Base-by-base conservation (phyloP, 2,329 filamentous ascomycete genomes). In the Ceratocystis lukuohia region DNA sequence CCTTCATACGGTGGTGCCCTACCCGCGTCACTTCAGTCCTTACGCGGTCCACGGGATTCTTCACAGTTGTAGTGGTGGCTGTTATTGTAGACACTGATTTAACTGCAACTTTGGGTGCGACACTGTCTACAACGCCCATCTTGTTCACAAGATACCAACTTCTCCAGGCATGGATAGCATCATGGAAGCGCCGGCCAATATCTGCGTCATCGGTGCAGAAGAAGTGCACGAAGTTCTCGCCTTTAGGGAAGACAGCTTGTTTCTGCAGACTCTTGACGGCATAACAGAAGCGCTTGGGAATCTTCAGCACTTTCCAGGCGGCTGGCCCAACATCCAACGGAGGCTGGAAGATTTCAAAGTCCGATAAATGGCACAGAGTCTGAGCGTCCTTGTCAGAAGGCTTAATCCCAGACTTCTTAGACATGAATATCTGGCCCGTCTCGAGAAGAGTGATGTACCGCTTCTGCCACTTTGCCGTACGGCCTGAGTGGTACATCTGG, bases 191-290 rank as follows among this genome's bases (percentile, higher is more conserved):
- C n/a, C 82, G 80, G 0, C 89, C 89, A 0, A 85, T 75, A 0
- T 77, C 74, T 4, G 81, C 77, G 71, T 96, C 89, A 57, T 90
- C 89, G 1, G 88, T 90, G 67, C 85, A 87, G 76, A 97, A 96
- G 76, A 93, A 96, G 73, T 97, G 93, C 2, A 96, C 88, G 72
- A 91, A 97, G 70, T 93, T 93, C 64, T 89, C 86, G 2, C 87
- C 88, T 65, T 87, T 87, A 65, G 91, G 77, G 72, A 96, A 96
- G 72, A 96, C 86, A 67, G 84, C 85, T 0, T 88, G 88, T 75
- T 93, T 96, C 73, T 96, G 88, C 76, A 96, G 91, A 71, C 89
- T 95, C 76, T 96, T 96, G 71, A 97, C 82, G 0, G 91, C 92
- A 72, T 89, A 93, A 76, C 90, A 96, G 70, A 86, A 81, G 72